Evolutionary conservation across 257 asterid genomes (phyloP).

Genomic region (Solanum ossicruentum): DNA sequence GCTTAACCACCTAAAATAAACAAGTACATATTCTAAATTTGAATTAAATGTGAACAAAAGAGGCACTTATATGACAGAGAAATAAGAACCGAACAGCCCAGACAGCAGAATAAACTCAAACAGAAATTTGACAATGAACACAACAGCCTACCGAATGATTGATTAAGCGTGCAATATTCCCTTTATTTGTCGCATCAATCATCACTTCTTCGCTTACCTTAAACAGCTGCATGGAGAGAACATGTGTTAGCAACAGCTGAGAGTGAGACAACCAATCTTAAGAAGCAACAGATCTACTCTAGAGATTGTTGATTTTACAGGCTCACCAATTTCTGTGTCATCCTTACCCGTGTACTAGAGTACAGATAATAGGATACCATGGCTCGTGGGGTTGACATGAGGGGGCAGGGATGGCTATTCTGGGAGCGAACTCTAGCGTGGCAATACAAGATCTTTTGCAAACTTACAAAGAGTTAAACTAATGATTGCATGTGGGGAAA

Average conservation of each 20-base stretch:
- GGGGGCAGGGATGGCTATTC: too few species aligned
- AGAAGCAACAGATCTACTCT: neutral
- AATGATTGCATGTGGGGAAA: neutral
- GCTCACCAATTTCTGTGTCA: neutral
- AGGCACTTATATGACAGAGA: neutral
- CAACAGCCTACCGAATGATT: conserved; percentile 73
- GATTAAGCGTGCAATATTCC: conserved; percentile 94
- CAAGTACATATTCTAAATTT: neutral
- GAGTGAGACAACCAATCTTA: neutral
- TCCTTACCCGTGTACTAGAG: neutral
- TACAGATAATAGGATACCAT: neutral
- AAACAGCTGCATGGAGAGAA: conserved; percentile 57
- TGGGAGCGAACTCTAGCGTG: neutral
- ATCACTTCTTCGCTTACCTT: conserved; percentile 89
- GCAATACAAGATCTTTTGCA: neutral
- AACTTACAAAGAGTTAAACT: neutral
- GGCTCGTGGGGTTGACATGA: too few species aligned
- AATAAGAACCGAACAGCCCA: neutral
- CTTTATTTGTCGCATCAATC: conserved; percentile 82
- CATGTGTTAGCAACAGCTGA: neutral
- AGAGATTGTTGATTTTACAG: neutral
- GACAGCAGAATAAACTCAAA: neutral
- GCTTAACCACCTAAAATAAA: neutral
- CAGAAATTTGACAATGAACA: neutral
- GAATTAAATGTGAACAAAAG: neutral